These are phyloP conservation scores for Eutypa lata DNA, from an alignment of 2,329 filamentous ascomycete genomes.

Conservation along the genomic window DNA sequence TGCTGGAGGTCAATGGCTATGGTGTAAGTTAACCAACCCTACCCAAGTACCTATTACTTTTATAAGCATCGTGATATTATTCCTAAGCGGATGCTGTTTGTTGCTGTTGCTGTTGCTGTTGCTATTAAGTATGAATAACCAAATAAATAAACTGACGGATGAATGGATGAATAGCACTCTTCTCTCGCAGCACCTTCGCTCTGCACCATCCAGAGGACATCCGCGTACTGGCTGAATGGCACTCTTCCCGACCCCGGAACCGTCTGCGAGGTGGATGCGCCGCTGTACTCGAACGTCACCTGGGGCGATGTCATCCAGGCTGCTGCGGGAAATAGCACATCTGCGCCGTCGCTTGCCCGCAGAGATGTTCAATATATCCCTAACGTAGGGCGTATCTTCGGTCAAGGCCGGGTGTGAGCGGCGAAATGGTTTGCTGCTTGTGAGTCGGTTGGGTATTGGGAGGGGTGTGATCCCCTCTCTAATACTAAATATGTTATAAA, in stretches of 20 bases:
- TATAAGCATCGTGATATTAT: background rate
- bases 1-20: conserved; percentile 23
- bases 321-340: conserved; percentile 9
- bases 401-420: background rate
- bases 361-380: conserved; percentile 1
- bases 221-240: conserved; percentile 32
- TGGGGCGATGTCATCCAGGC: conserved; percentile 11
- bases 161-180: conserved; percentile 11
- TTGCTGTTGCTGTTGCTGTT: too few relatives aligned
- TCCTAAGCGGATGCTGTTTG: too few relatives aligned
- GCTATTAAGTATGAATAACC: too few relatives aligned
- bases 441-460: too few relatives aligned
- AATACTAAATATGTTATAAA: too few relatives aligned
- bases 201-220: conserved; percentile 26
- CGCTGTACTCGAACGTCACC: conserved; percentile 8
- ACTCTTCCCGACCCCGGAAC: conserved; percentile 29
- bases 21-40: conserved; percentile 11
- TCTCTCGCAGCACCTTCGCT: conserved; percentile 24
- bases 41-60: background rate
- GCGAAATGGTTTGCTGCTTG: too few relatives aligned
- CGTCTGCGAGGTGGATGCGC: conserved; percentile 23
- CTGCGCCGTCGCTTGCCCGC: background rate
- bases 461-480: background rate
- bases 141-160: too few relatives aligned
- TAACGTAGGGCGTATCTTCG: background rate